These are phyloP conservation scores for Datisca glomerata DNA, from an alignment of 306 rosid genomes.

Conservation along the genomic window DNA sequence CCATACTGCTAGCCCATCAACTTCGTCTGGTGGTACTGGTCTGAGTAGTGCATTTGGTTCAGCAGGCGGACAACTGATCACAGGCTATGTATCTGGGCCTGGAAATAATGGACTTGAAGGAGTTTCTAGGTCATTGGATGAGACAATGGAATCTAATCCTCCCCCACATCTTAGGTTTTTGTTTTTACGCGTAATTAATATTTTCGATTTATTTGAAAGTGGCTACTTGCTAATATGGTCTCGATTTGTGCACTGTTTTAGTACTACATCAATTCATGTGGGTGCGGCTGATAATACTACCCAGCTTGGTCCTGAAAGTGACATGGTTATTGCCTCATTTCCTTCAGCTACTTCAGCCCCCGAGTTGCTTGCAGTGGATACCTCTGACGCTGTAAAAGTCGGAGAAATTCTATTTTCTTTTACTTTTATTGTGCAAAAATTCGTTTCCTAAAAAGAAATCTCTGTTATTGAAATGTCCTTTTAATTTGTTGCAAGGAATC, in stretches of 20 bases:
- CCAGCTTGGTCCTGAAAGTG: constrained; percentile 64
- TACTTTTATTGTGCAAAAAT: constrained; percentile 2
- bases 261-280: constrained; percentile 49
- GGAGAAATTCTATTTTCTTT: constrained; percentile 1
- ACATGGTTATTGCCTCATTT: constrained; percentile 54
- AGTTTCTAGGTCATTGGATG: constrained; percentile 62
- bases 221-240: constrained; percentile 11
- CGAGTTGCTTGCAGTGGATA: constrained; percentile 54
- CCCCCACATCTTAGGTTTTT: constrained; percentile 53
- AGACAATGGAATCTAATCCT: constrained; percentile 44
- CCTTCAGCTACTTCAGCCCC: constrained; percentile 57
- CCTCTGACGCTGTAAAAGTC: constrained; percentile 53
- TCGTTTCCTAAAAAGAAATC: too few relatives aligned
- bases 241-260: constrained; percentile 17
- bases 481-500: constrained; percentile 60
- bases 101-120: constrained; percentile 60
- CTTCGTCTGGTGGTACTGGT: constrained; percentile 38
- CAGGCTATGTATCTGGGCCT: constrained; percentile 43
- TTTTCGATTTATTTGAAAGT: neutral
- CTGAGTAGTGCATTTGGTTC: constrained; percentile 48
- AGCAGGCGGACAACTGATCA: constrained; percentile 44
- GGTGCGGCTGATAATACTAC: constrained; percentile 52
- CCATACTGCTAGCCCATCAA: constrained; percentile 46
- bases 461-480: constrained; percentile 18
- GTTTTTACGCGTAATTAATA: neutral